Evolutionary conservation across 225 moss, liverwort and hornwort species (phyloP).

Genomic region (Sphagnum contortum): DNA sequence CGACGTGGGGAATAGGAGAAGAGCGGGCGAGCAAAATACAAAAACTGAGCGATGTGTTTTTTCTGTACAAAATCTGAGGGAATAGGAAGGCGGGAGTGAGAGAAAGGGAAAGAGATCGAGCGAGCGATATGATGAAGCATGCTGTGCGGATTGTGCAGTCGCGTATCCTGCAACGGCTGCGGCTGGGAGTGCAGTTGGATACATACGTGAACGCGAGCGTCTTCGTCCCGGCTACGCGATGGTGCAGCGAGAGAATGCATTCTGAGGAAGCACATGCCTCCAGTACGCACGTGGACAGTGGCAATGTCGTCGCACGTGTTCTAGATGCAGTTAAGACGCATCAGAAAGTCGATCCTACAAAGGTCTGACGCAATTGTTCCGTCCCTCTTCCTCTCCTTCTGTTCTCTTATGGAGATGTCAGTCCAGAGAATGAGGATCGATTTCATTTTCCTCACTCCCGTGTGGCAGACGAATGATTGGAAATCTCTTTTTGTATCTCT

Average conservation of each 20-base stretch:
- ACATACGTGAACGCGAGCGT: slow-evolving; percentile 5
- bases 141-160: slow-evolving; percentile 39
- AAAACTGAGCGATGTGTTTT: too few species aligned
- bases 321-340: slow-evolving; percentile 60
- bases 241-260: slow-evolving; percentile 15
- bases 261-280: slow-evolving; percentile 50
- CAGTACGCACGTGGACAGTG: slow-evolving; percentile 51
- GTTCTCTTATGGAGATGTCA: background rate
- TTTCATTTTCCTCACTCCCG: too few species aligned
- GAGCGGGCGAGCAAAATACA: too few species aligned
- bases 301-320: slow-evolving; percentile 64
- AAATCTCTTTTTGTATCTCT: background rate
- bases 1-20: too few species aligned
- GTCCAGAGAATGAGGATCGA: background rate
- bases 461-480: too few species aligned
- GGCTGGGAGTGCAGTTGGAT: slow-evolving; percentile 16
- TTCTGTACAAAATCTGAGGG: too few species aligned
- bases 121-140: slow-evolving; percentile 7
- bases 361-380: slow-evolving; percentile 26
- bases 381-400: background rate
- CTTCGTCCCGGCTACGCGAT: background rate
- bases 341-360: slow-evolving; percentile 72
- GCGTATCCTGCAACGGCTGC: slow-evolving; percentile 50
- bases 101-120: too few species aligned
- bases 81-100: too few species aligned